A percentile compares a stretch with the other conserved stretches of the same genome.
Conservation (phyloP, 2,329 filamentous ascomycete genomes). For the Didymella sp. region DNA sequence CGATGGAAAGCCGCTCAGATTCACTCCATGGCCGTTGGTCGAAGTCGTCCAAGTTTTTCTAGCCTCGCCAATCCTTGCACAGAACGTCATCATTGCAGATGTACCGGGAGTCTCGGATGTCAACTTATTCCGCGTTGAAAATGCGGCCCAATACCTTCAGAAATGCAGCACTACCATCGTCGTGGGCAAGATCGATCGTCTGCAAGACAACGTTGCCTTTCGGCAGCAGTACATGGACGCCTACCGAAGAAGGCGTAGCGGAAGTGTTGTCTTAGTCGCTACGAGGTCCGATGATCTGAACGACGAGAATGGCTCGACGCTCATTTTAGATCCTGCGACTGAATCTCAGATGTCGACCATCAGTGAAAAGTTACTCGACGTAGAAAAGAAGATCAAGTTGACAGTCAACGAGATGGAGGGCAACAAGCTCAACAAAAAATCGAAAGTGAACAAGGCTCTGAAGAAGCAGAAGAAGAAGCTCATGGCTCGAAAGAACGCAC, state of each 20-base stretch:
- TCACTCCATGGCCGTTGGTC: constrained; percentile 35
- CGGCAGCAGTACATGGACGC: constrained; percentile 24
- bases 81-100: constrained; percentile 27
- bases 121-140: constrained; percentile 20
- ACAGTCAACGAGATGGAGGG: background rate
- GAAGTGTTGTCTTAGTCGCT: constrained; percentile 20
- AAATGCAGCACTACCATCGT: constrained; percentile 30
- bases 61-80: constrained; percentile 13
- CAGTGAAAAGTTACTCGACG: background rate
- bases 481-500: background rate
- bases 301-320: background rate
- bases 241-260: constrained; percentile 19
- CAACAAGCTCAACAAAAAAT: background rate
- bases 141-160: constrained; percentile 23
- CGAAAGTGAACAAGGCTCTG: background rate
- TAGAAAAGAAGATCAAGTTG: background rate
- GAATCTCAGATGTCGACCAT: background rate
- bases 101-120: constrained; percentile 26
- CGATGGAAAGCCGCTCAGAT: constrained; percentile 19
- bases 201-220: constrained; percentile 14
- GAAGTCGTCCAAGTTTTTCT: constrained; percentile 21
- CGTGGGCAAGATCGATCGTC: constrained; percentile 27
- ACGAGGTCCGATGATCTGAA: constrained; percentile 31
- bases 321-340: background rate
- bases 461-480: background rate